A percentile compares a stretch with the other conserved stretches of the same genome.
These are phyloP conservation scores for Starmerella apicola DNA, from an alignment of 805 yeast species.

Conservation along the genomic window DNA sequence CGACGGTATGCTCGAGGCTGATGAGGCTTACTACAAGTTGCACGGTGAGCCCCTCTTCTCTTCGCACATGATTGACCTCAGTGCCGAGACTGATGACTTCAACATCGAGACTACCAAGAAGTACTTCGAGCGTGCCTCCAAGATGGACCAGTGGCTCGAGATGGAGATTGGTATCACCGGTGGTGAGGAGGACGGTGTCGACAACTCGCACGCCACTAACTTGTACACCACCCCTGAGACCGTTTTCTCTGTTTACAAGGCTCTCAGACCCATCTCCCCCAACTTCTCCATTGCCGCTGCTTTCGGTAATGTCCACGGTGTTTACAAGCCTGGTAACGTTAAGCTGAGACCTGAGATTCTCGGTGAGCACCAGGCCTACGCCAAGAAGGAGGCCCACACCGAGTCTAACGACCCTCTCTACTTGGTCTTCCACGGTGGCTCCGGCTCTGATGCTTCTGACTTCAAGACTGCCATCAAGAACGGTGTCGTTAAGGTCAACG, in stretches of 20 bases:
- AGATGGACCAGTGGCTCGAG: constrained; percentile 94
- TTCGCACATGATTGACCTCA: constrained; percentile 96
- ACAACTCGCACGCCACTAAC: constrained; percentile 85
- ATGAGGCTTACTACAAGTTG: constrained; percentile 75
- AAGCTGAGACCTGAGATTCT: constrained; percentile 81
- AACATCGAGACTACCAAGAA: constrained; percentile 88
- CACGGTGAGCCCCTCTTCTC: constrained; percentile 96
- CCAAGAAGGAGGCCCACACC: constrained; percentile 52
- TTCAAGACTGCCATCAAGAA: constrained; percentile 77
- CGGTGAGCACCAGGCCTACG: constrained; percentile 90
- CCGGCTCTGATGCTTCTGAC: constrained; percentile 89
- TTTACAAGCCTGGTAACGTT: constrained; percentile 98
- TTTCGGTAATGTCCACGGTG: constrained; percentile 99
- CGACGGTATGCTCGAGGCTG: constrained; percentile 95
- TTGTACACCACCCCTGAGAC: constrained; percentile 94
- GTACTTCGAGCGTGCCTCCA: constrained; percentile 89
- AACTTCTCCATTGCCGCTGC: constrained; percentile 99
- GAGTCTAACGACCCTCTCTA: constrained; percentile 59
- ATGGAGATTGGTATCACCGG: constrained; percentile 99
- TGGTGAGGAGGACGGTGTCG: constrained; percentile 99
- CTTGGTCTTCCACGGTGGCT: constrained; percentile 99
- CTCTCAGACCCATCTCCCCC: constrained; percentile 81
- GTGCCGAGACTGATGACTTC: constrained; percentile 93
- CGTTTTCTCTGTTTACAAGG: constrained; percentile 81
- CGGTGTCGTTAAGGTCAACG: constrained; percentile 98